Evolutionary conservation across 2,329 filamentous ascomycete species (phyloP).

Genomic region (Pestalotiopsis sp.): DNA sequence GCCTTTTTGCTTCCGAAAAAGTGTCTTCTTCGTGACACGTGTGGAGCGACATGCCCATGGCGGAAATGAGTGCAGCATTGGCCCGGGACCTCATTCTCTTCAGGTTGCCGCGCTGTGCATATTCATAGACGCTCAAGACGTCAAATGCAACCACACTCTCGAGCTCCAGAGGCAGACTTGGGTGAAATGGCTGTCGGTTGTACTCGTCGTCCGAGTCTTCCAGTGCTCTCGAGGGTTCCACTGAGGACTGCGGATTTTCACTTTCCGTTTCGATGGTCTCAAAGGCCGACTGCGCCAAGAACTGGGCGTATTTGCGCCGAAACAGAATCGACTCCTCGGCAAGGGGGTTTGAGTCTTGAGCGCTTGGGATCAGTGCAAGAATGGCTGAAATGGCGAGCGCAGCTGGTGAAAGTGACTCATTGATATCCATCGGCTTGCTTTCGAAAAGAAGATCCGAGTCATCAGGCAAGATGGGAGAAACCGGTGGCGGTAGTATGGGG

Average conservation of each 20-base stretch:
- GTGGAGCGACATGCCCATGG: conserved; percentile 46
- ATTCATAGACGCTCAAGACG: conserved; percentile 52
- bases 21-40: conserved; percentile 36
- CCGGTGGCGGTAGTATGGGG: conserved; percentile 47
- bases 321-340: conserved; percentile 40
- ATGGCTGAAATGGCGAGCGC: conserved; percentile 48
- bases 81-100: conserved; percentile 51
- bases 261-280: conserved; percentile 49
- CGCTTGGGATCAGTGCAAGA: conserved; percentile 47
- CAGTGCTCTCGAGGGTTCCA: conserved; percentile 44
- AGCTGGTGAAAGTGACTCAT: conserved; percentile 42
- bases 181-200: conserved; percentile 42
- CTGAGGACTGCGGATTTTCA: conserved; percentile 45
- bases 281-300: conserved; percentile 46
- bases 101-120: conserved; percentile 52
- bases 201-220: conserved; percentile 32
- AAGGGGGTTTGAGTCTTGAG: conserved; percentile 36
- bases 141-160: conserved; percentile 49
- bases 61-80: conserved; percentile 45
- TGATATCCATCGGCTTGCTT: conserved; percentile 33
- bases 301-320: conserved; percentile 47
- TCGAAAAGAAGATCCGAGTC: conserved; percentile 35
- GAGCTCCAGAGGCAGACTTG: conserved; percentile 42
- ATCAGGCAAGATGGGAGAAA: conserved; percentile 29
- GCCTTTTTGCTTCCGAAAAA: conserved; percentile 44